Conservation (phyloP, 352 stramenopile species). For the Pythium chondricola region DNA sequence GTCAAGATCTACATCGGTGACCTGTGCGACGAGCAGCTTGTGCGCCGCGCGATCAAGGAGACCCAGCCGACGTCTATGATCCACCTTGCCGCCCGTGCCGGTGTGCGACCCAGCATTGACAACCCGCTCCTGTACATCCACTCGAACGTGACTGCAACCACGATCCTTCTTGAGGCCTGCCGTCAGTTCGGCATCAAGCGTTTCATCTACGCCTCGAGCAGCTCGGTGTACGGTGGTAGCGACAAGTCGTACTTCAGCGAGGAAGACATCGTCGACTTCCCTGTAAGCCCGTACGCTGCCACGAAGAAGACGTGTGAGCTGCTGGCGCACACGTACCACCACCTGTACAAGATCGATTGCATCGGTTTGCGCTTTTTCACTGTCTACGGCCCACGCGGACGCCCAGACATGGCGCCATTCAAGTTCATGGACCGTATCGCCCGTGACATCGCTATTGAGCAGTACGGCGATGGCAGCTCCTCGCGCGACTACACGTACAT, state of each 20-base stretch:
- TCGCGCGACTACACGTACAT: constrained; percentile 98
- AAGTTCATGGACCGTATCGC: constrained; percentile 97
- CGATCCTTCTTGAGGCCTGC: constrained; percentile 89
- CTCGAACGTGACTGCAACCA: constrained; percentile 94
- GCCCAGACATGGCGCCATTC: constrained; percentile 98
- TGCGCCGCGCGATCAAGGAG: constrained; percentile 88
- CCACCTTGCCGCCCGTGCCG: constrained; percentile 95
- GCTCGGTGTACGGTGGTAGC: constrained; percentile 93
- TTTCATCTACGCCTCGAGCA: constrained; percentile 96
- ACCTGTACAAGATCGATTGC: constrained; percentile 93
- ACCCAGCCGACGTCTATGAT: constrained; percentile 81
- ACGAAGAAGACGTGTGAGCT: constrained; percentile 98
- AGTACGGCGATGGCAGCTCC: constrained; percentile 95
- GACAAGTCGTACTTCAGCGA: constrained; percentile 90
- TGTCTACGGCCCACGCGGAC: constrained; percentile 94
- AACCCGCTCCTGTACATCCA: constrained; percentile 98
- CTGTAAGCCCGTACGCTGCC: constrained; percentile 95
- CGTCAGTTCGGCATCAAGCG: constrained; percentile 86
- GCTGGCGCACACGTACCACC: constrained; percentile 96
- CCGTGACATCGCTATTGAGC: constrained; percentile 89
- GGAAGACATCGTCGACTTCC: constrained; percentile 88
- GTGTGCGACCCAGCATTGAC: constrained; percentile 96
- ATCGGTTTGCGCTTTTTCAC: constrained; percentile 98
- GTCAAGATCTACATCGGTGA: constrained; percentile 88
- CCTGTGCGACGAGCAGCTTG: constrained; percentile 91